Conservation (phyloP, 2,329 filamentous ascomycete species). For the Fusarium sp. region DNA sequence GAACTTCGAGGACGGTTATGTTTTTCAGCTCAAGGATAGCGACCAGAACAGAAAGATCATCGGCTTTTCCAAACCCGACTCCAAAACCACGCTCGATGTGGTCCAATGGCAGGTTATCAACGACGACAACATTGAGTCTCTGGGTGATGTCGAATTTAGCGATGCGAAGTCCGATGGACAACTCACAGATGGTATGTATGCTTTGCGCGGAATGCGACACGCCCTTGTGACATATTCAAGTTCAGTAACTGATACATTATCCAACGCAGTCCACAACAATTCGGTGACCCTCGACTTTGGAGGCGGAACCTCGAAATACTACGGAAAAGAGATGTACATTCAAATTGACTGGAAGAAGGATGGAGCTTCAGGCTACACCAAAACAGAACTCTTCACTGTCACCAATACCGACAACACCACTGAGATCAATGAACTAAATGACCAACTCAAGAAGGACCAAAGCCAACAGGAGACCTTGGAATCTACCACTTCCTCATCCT, state of each 20-base stretch:
- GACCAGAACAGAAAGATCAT: neutral
- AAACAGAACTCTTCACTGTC: constrained; percentile 24
- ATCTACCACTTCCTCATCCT: neutral
- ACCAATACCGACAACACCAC: neutral
- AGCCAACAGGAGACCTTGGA: neutral
- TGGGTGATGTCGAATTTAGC: neutral
- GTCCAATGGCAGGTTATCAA: constrained; percentile 3
- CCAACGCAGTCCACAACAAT: neutral
- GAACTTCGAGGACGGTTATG: neutral
- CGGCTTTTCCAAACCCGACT: neutral
- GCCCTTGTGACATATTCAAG: neutral
- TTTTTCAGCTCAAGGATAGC: neutral
- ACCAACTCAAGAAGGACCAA: neutral
- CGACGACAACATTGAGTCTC: too few relatives aligned
- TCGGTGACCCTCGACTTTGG: neutral
- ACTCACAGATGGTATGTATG: neutral
- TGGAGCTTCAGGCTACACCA: neutral
- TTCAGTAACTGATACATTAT: neutral
- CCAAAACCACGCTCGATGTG: neutral
- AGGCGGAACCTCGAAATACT: neutral
- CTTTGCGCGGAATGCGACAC: neutral
- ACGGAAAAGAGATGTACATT: constrained; percentile 12
- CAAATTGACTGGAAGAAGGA: constrained; percentile 15
- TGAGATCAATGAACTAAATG: neutral
- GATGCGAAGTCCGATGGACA: neutral